Evolutionary conservation across 345 rosid genomes (phyloP).

Genomic region (Sonneratia caseolaris): DNA sequence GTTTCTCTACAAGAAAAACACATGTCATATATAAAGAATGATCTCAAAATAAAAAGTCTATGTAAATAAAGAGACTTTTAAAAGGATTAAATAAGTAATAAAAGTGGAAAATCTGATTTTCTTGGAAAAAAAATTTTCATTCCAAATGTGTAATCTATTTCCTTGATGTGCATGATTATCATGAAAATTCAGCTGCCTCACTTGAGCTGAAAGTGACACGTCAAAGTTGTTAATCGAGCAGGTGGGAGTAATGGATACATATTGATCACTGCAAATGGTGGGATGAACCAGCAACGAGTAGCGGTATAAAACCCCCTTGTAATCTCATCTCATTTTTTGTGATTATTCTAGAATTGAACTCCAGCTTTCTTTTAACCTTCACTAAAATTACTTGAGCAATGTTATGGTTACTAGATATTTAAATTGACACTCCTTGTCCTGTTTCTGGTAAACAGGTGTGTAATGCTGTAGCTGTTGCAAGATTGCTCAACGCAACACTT

Average conservation of each 20-base stretch:
- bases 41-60: background rate
- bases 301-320: constrained; percentile 54
- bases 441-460: constrained; percentile 50
- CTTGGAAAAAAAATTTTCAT: background rate
- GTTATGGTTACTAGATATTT: background rate
- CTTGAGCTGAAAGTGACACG: background rate
- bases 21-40: background rate
- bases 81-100: too few species aligned
- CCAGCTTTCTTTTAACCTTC: too few species aligned
- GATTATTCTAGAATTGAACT: background rate
- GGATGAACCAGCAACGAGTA: constrained; percentile 92
- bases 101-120: too few species aligned
- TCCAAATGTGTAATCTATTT: background rate
- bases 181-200: background rate
- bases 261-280: constrained; percentile 93
- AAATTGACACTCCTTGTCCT: background rate
- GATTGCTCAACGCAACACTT: constrained; percentile 81
- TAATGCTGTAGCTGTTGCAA: constrained; percentile 78
- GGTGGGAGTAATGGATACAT: constrained; percentile 87
- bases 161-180: background rate
- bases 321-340: background rate
- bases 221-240: constrained; percentile 11
- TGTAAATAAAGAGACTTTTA: too few species aligned
- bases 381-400: background rate
- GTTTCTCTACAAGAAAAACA: background rate